Percentiles rank a stretch among this genome's conserved stretches.
phyloP scores from a whole-genome alignment of 2,329 filamentous ascomycete species.

The Hypomyces perniciosus region DNA sequence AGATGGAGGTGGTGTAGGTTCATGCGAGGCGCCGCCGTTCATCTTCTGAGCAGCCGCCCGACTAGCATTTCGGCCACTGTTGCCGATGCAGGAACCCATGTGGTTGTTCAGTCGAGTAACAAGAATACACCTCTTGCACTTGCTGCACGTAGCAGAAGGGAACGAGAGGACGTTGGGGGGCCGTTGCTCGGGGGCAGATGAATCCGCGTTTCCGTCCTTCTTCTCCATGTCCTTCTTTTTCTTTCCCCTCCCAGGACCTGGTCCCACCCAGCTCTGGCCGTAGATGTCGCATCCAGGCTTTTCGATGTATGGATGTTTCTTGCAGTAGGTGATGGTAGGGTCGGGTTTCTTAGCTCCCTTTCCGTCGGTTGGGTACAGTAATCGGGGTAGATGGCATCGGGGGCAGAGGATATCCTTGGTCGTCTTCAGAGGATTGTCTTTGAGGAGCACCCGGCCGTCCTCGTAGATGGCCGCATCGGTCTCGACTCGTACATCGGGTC shows the following conservation, averaged over 20 bases:
- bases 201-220: conserved; percentile 44
- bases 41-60: conserved; percentile 58
- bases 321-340: conserved; percentile 68
- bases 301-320: conserved; percentile 70
- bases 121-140: conserved; percentile 60
- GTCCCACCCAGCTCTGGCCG: conserved; percentile 72
- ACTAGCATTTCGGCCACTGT: conserved; percentile 57
- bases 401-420: conserved; percentile 67
- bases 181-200: conserved; percentile 44
- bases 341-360: conserved; percentile 60
- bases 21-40: conserved; percentile 51
- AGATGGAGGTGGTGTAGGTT: conserved; percentile 55
- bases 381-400: conserved; percentile 66
- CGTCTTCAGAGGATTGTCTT: conserved; percentile 66
- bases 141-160: conserved; percentile 60
- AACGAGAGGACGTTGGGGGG: conserved; percentile 58
- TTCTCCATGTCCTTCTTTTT: conserved; percentile 74
- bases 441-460: conserved; percentile 61
- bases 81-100: conserved; percentile 63
- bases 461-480: conserved; percentile 66
- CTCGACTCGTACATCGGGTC: conserved; percentile 53
- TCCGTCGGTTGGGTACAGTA: conserved; percentile 67
- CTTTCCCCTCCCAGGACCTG: conserved; percentile 64
- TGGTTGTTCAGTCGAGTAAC: conserved; percentile 62
- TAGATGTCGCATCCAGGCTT: conserved; percentile 75